Conservation (phyloP, 1,284 basidiomycete species). For the Amylostereum areolatum region DNA sequence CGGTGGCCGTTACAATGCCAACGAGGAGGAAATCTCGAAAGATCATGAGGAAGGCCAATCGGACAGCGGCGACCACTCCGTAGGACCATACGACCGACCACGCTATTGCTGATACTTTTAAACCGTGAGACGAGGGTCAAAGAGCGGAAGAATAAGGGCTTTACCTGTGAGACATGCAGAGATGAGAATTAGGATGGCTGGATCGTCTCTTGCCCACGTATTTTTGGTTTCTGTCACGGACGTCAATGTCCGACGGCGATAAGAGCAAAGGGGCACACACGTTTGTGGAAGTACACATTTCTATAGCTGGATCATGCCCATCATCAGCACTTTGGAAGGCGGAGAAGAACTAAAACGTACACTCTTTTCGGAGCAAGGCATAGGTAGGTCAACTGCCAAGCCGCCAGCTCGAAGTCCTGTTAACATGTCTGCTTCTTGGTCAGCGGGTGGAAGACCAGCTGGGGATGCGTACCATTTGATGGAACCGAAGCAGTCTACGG, state of each 20-base stretch:
- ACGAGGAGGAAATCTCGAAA: constrained; percentile 80
- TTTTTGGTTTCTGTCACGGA: constrained; percentile 84
- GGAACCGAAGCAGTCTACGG: constrained; percentile 69
- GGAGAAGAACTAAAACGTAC: constrained; percentile 40
- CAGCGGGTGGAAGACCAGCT: neutral
- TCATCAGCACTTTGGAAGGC: neutral
- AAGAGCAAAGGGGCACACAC: constrained; percentile 34
- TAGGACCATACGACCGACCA: constrained; percentile 85
- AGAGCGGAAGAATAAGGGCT: constrained; percentile 16
- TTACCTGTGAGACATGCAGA: constrained; percentile 69
- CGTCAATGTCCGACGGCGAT: constrained; percentile 1
- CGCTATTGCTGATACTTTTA: constrained; percentile 65
- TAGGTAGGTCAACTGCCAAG: constrained; percentile 90
- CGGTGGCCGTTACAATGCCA: constrained; percentile 67
- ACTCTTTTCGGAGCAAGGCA: constrained; percentile 88
- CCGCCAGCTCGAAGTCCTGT: constrained; percentile 92
- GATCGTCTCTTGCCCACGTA: constrained; percentile 94
- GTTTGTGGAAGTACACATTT: constrained; percentile 90
- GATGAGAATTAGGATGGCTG: constrained; percentile 85
- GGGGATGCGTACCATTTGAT: constrained; percentile 67
- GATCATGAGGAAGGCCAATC: constrained; percentile 75
- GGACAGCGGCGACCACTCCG: constrained; percentile 47
- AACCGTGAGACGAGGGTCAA: constrained; percentile 3
- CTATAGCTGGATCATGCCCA: constrained; percentile 51
- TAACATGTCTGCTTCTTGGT: constrained; percentile 5